Percentiles rank a stretch among this genome's conserved stretches.
Evolutionary conservation across 305 asterid species (phyloP).

Genomic region (Fraxinus sp.): DNA sequence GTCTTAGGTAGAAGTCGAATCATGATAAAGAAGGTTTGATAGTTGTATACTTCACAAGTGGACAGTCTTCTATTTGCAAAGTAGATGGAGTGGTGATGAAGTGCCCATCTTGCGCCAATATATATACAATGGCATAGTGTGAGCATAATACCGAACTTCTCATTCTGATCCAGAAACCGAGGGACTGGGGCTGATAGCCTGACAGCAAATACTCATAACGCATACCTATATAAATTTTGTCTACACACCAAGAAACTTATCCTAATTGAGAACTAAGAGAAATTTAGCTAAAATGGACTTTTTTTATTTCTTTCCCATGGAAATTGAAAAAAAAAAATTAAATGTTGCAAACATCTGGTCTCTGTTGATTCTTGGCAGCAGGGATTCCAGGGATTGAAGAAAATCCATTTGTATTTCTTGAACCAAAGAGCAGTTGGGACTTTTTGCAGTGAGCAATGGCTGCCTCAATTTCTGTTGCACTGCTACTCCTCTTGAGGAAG

Average conservation of each 20-base stretch:
- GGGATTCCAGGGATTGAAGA: background rate
- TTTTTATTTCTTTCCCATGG: background rate
- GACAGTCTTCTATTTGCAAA: background rate
- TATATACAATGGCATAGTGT: background rate
- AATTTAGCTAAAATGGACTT: background rate
- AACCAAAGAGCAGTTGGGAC: constrained; percentile 44
- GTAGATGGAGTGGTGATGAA: background rate
- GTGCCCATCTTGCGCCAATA: background rate
- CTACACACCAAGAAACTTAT: background rate
- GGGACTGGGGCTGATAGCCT: background rate
- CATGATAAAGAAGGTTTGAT: background rate
- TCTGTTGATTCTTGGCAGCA: background rate
- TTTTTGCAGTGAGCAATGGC: constrained; percentile 93
- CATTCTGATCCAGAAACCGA: background rate
- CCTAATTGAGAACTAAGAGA: background rate
- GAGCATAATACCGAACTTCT: background rate
- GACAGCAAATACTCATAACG: background rate
- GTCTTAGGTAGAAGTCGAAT: background rate
- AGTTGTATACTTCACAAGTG: background rate
- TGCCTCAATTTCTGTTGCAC: constrained; percentile 63
- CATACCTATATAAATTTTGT: background rate
- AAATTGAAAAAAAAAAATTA: background rate
- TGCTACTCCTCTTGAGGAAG: constrained; percentile 57
- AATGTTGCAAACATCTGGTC: background rate
- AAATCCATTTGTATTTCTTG: constrained; percentile 6